A percentile compares a stretch with the other conserved stretches of the same genome.
Evolutionary conservation across 1,284 basidiomycete species (phyloP).

Genomic region (Leucoagaricus sp.): DNA sequence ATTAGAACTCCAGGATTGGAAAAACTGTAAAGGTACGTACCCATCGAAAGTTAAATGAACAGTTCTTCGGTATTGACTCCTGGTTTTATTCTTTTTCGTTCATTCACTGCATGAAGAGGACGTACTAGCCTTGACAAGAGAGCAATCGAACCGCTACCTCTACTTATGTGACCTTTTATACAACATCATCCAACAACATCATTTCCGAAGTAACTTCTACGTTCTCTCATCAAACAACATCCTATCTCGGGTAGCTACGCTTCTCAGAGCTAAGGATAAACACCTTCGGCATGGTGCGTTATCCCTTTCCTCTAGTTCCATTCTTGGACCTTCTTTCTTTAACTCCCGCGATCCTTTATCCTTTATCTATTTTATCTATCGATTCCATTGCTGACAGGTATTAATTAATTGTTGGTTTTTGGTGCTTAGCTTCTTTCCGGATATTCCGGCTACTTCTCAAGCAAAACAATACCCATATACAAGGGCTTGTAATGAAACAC

Average conservation of each 20-base stretch:
- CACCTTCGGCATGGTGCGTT: conserved; percentile 84
- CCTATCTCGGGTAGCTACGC: conserved; percentile 70
- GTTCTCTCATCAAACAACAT: conserved; percentile 77
- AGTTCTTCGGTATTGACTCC: not conserved
- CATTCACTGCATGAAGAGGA: conserved; percentile 39
- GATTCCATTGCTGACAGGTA: conserved; percentile 11
- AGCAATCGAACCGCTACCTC: conserved; percentile 76
- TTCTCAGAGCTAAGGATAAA: conserved; percentile 86
- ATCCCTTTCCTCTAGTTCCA: too few relatives aligned
- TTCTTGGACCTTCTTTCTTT: too few relatives aligned
- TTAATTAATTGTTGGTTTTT: not conserved
- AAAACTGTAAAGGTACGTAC: conserved; percentile 56
- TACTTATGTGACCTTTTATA: conserved; percentile 90
- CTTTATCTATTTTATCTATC: conserved; percentile 8
- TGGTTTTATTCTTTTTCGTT: not conserved
- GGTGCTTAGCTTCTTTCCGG: conserved; percentile 75
- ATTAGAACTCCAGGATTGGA: conserved; percentile 75
- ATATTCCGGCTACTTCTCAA: conserved; percentile 89
- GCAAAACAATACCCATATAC: conserved; percentile 85
- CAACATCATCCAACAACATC: conserved; percentile 87
- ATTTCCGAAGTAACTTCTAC: conserved; percentile 89
- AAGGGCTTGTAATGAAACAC: conserved; percentile 83
- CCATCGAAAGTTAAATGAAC: not conserved
- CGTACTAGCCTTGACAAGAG: conserved; percentile 59
- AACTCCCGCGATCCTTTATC: not conserved